Evolutionary conservation across 768 basidiomycete species (phyloP).

Genomic region (Naganishia randhawae): DNA sequence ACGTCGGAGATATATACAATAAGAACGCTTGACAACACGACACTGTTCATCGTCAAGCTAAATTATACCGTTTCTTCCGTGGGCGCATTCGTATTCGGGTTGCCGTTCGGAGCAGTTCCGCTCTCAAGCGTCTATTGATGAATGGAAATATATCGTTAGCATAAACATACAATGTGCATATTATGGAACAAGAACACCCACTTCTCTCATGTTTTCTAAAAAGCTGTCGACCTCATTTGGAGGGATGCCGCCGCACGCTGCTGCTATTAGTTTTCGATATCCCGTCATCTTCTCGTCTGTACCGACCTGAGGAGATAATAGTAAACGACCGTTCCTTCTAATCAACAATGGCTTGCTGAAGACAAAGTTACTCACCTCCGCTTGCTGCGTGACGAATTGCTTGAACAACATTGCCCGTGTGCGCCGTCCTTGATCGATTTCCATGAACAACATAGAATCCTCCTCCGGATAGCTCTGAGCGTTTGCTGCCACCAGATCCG

Average conservation of each 20-base stretch:
- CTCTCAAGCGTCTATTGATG: background rate
- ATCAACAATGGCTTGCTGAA: background rate
- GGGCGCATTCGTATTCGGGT: background rate
- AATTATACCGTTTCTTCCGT: background rate
- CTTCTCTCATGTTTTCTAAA: constrained; percentile 75
- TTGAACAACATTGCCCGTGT: constrained; percentile 71
- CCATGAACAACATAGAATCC: constrained; percentile 59
- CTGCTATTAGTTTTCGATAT: constrained; percentile 80
- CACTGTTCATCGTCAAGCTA: background rate
- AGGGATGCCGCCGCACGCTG: constrained; percentile 81
- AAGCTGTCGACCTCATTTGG: constrained; percentile 84
- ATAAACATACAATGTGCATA: background rate
- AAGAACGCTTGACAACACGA: background rate
- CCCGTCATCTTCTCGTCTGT: constrained; percentile 84
- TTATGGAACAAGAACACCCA: constrained; percentile 28
- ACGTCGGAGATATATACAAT: background rate
- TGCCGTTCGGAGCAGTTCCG: background rate
- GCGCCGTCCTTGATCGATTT: constrained; percentile 63
- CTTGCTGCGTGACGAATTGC: constrained; percentile 72
- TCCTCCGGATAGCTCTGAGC: constrained; percentile 48
- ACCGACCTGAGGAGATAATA: constrained; percentile 57
- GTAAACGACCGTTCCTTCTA: background rate
- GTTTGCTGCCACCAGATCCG: constrained; percentile 51
- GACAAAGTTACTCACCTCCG: constrained; percentile 58
- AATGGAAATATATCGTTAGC: background rate